Conservation (phyloP, 352 stramenopile genomes). For the Phytopythium vexans region DNA sequence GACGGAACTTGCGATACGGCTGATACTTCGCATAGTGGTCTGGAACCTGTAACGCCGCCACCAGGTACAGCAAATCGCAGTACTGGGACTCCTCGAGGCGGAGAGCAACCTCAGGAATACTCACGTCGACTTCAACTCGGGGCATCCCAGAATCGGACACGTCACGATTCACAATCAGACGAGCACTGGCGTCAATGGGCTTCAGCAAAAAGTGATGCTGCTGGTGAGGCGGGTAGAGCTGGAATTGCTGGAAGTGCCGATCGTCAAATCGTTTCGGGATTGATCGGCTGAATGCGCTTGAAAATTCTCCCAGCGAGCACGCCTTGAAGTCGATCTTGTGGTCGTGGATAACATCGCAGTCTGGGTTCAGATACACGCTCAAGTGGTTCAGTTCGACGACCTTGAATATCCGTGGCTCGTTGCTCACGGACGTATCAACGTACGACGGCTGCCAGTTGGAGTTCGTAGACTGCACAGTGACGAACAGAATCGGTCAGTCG, state of each 20-base stretch:
- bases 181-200: constrained; percentile 74
- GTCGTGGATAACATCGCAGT: constrained; percentile 64
- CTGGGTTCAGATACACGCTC: constrained; percentile 82
- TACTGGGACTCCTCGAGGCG: constrained; percentile 86
- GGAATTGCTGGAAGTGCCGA: constrained; percentile 49
- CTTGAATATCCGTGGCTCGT: constrained; percentile 87
- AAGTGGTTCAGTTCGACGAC: constrained; percentile 87
- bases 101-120: constrained; percentile 71
- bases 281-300: constrained; percentile 62
- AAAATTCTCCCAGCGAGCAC: constrained; percentile 79
- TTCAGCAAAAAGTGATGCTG: constrained; percentile 86
- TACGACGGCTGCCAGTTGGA: constrained; percentile 86
- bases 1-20: constrained; percentile 71
- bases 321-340: constrained; percentile 54
- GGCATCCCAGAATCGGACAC: constrained; percentile 69
- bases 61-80: constrained; percentile 82
- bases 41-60: constrained; percentile 62
- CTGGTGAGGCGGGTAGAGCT: constrained; percentile 68
- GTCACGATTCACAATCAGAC: constrained; percentile 82
- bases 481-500: not conserved
- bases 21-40: constrained; percentile 78
- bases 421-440: constrained; percentile 72
- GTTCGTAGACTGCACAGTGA: constrained; percentile 69
- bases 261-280: constrained; percentile 87
- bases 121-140: constrained; percentile 82